These are phyloP conservation scores for Candida andamanensis DNA, from an alignment of 805 yeast species.

Conservation along the genomic window DNA sequence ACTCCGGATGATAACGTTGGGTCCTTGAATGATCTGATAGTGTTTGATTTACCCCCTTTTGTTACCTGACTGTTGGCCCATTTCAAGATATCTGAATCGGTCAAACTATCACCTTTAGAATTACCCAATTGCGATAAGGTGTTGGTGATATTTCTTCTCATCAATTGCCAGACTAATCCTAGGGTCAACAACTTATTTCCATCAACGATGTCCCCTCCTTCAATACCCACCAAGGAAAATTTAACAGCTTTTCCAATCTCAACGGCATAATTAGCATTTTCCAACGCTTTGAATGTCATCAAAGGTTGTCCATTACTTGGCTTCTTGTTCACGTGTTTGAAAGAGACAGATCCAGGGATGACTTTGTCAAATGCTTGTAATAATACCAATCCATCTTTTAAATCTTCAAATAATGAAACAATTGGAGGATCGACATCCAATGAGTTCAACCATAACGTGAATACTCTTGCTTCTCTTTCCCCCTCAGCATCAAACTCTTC, in stretches of 20 bases:
- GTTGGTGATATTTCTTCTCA: slow-evolving; percentile 90
- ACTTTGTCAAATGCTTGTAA: slow-evolving; percentile 95
- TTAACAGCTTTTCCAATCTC: slow-evolving; percentile 89
- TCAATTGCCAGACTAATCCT: slow-evolving; percentile 96
- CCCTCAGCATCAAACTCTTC: slow-evolving; percentile 99
- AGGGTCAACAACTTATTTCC: slow-evolving; percentile 85
- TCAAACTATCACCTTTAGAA: slow-evolving; percentile 56
- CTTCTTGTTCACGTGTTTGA: slow-evolving; percentile 75
- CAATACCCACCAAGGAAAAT: slow-evolving; percentile 94
- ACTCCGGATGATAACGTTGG: slow-evolving; percentile 69
- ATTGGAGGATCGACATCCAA: slow-evolving; percentile 95
- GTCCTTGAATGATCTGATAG: slow-evolving; percentile 83
- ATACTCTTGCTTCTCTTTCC: slow-evolving; percentile 98
- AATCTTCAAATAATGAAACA: slow-evolving; percentile 84
- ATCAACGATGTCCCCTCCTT: slow-evolving; percentile 95
- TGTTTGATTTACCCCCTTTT: slow-evolving; percentile 75
- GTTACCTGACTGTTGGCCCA: slow-evolving; percentile 90
- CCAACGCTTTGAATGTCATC: slow-evolving; percentile 89
- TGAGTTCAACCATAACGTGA: slow-evolving; percentile 95
- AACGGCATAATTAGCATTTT: slow-evolving; percentile 97
- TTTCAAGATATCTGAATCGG: slow-evolving; percentile 80
- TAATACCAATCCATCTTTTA: slow-evolving; percentile 85
- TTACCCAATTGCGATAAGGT: slow-evolving; percentile 70
- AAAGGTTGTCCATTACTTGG: slow-evolving; percentile 73
- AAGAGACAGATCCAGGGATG: slow-evolving; percentile 84